A percentile compares a stretch with the other conserved stretches of the same genome.
Conservation (phyloP, 2,329 filamentous ascomycete species). For the Fusarium robinianum region DNA sequence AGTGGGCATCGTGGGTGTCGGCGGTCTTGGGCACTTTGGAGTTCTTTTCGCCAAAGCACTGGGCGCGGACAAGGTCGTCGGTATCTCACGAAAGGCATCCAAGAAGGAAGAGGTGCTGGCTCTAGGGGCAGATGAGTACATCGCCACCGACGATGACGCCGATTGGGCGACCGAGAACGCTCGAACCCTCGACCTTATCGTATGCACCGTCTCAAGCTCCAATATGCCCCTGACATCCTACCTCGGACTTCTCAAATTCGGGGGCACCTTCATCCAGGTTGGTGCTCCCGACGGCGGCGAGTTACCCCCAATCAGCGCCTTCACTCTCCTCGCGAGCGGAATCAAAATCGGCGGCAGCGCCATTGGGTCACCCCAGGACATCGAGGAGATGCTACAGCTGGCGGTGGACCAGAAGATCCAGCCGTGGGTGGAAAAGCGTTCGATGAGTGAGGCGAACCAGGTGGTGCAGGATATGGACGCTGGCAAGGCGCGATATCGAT, state of each 20-base stretch:
- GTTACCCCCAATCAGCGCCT: constrained; percentile 32
- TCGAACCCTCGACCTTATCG: constrained; percentile 58
- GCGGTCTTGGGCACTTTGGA: constrained; percentile 70
- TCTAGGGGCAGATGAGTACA: constrained; percentile 59
- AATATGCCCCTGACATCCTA: constrained; percentile 66
- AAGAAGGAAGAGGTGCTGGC: constrained; percentile 60
- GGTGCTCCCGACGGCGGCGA: constrained; percentile 42
- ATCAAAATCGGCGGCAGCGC: constrained; percentile 51
- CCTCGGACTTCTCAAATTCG: constrained; percentile 60
- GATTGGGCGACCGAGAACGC: constrained; percentile 59
- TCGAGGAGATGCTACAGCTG: constrained; percentile 62
- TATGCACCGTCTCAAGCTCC: constrained; percentile 58
- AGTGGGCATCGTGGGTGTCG: constrained; percentile 69
- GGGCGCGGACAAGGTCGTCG: constrained; percentile 62
- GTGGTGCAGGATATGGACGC: constrained; percentile 58
- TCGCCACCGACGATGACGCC: constrained; percentile 49
- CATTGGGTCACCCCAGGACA: constrained; percentile 58
- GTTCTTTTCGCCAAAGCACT: constrained; percentile 69
- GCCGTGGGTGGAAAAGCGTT: constrained; percentile 59
- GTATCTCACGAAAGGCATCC: constrained; percentile 56
- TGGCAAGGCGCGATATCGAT: constrained; percentile 55
- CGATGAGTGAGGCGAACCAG: constrained; percentile 60
- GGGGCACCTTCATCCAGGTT: constrained; percentile 67
- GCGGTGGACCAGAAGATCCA: constrained; percentile 60
- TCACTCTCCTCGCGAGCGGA: constrained; percentile 26